Conservation (phyloP, 805 yeast genomes). For the Candida multigemmis region DNA sequence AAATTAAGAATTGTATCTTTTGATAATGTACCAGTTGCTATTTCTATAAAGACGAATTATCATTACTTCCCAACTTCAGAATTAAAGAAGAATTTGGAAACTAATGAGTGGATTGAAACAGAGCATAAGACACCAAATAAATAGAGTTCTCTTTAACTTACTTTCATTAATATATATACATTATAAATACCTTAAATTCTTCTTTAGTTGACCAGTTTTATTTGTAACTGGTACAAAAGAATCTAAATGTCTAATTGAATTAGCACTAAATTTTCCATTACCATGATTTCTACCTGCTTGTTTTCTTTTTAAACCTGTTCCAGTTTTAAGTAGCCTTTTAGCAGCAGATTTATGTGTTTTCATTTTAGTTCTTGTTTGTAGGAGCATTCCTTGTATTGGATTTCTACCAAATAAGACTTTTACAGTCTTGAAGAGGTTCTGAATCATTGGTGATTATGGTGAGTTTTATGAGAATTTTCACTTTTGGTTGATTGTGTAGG, state of each 20-base stretch:
- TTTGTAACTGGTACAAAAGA: conserved; percentile 46
- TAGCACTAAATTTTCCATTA: conserved; percentile 76
- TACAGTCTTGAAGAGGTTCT: conserved; percentile 1
- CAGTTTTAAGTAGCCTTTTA: conserved; percentile 76
- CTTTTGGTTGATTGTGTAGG: background rate
- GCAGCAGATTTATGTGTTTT: conserved; percentile 85
- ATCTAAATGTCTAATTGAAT: conserved; percentile 49
- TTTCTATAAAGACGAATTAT: conserved; percentile 76
- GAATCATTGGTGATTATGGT: background rate
- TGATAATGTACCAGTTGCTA: conserved; percentile 82
- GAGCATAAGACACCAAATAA: conserved; percentile 33
- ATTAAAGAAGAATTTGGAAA: conserved; percentile 36
- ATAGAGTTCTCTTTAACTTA: conserved; percentile 7
- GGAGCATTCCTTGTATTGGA: conserved; percentile 13
- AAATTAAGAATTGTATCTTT: conserved; percentile 74
- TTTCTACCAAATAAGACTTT: conserved; percentile 7
- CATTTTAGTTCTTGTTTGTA: conserved; percentile 39
- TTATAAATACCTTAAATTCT: conserved; percentile 33
- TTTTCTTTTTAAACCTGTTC: conserved; percentile 44
- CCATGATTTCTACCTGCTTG: conserved; percentile 89
- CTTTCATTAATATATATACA: background rate
- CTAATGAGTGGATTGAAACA: conserved; percentile 40
- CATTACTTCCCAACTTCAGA: conserved; percentile 80
- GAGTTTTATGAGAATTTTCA: background rate
- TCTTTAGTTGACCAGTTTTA: conserved; percentile 49